Base-by-base conservation (phyloP, 495 filamentous ascomycete genomes). In the Daldinia childiae region DNA sequence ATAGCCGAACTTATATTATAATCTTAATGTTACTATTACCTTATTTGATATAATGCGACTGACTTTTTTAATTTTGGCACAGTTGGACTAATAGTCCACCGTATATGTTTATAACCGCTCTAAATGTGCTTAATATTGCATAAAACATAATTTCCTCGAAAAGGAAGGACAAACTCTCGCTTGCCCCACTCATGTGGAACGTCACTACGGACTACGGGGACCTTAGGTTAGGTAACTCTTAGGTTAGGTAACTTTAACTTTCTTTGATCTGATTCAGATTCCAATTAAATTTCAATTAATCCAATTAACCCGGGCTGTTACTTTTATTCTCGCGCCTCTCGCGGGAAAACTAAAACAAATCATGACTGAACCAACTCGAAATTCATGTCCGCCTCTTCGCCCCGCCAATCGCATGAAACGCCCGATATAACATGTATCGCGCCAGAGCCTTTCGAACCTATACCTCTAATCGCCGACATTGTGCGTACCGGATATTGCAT, bases 401-500 rank as follows among this genome's bases (percentile, higher is more conserved):
- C 58, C 29, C 71, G n/a, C 62, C 52, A 58, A 6, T 34, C 57
- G 48, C 19, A 5, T 52, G 61, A 66, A 54, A 15, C 65, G 9
- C 8, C 71, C 62, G 73, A 78, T 68, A 78, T 78, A 78, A 78
- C 76, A 32, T 76, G 69, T 55, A 72, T 78, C 66, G 63, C 71
- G 26, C 52, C 74, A 19, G 71, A 78, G 26, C 74, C 76, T 6
- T 78, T 78, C 57, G 76, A 76, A 57, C 76, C 76, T 9, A 66
- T 68, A 36, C 76, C 76, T 17, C 73, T 78, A 30, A 78, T 79
- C 60, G 69, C 68, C 48, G 76, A 81, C 56, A 80, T 85, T 19
- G 70, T 84, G 15, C 76, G 78, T 55, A 81, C 81, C 21, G 62
- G 74, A 17, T 75, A 73, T 50, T 83, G 79, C 58, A 60, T 81